Conservation (phyloP, 768 basidiomycete species). For the Mycena vitilis region DNA sequence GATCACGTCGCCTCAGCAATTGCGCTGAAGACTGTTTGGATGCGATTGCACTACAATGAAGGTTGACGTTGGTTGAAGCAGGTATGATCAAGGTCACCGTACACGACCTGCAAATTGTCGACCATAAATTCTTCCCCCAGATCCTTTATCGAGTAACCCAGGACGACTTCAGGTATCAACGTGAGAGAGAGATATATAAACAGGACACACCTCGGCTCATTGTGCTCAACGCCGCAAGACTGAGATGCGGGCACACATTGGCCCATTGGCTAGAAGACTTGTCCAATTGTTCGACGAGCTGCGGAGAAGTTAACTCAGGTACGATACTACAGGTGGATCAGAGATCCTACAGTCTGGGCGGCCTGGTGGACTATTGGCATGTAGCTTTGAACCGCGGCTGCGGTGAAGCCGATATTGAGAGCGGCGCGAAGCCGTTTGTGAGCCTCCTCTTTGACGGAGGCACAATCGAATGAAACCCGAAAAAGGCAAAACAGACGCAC, state of each 20-base stretch:
- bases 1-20: background rate
- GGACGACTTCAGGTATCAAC: too few relatives aligned
- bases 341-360: constrained; percentile 8
- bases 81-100: too few relatives aligned
- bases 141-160: constrained; percentile 11
- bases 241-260: constrained; percentile 6
- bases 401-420: constrained; percentile 5
- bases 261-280: background rate
- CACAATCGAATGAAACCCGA: background rate
- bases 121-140: constrained; percentile 9
- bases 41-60: too few relatives aligned
- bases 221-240: background rate
- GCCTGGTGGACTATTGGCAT: background rate
- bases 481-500: background rate
- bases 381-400: constrained; percentile 11
- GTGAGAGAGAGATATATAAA: too few relatives aligned
- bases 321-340: background rate
- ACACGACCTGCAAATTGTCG: background rate
- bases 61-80: too few relatives aligned
- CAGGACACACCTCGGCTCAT: background rate
- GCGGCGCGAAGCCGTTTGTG: constrained; percentile 14
- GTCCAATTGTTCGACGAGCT: constrained; percentile 8
- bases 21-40: background rate
- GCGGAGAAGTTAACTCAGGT: background rate
- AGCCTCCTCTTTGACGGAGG: background rate